Evolutionary conservation across 257 asterid species (phyloP), one percentile per base, ranked within the genome.

Genomic region (Petunia secreta): DNA sequence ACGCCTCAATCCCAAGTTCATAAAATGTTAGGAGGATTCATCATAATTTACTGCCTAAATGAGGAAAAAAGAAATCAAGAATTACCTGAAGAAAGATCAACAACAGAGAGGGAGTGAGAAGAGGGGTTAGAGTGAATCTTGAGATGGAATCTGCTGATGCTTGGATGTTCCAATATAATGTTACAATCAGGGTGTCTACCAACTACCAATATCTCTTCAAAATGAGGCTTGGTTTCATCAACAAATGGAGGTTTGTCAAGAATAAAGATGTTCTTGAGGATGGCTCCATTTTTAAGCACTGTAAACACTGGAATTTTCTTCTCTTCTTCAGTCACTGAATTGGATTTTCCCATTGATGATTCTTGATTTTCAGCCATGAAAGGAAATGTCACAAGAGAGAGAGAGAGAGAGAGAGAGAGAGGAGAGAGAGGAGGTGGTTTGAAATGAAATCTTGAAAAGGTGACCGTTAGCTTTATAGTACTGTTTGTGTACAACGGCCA

Each of bases 91-190:
- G 90, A 86, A 67, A 92, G 83, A 86, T 92, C 98, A 6, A 89
- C 73, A 81, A 92, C 89, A 44, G 67, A 87, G 73, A 94, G 91
- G 48, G 89, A 86, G 2, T 86, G 89, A 78, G 87, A 84, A 15
- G 88, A 85, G 66, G 92, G 93, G 9, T 82, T 78, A 16, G 95
- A 88, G 84, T 89, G 91, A 82, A 91, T 87, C 37, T 91, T 93
- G 85, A 94, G 97, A 82, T 94, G 97, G 75, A 91, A 92, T 94
- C 98, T 85, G 88, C 98, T 94, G 85, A 94, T 89, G 80, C 98
- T 94, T 46, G 98, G 98, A 77, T 94, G 98, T 88, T 91, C 98
- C 92, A 94, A 62, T 58, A 85, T 88, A 48, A 94, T 93, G 48
- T 88, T 85, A 59, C 98, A 94, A 83, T 92, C 97, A 0, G 98